Conservation (phyloP, 148 eudicot species). For the Pouteria glomerata region DNA sequence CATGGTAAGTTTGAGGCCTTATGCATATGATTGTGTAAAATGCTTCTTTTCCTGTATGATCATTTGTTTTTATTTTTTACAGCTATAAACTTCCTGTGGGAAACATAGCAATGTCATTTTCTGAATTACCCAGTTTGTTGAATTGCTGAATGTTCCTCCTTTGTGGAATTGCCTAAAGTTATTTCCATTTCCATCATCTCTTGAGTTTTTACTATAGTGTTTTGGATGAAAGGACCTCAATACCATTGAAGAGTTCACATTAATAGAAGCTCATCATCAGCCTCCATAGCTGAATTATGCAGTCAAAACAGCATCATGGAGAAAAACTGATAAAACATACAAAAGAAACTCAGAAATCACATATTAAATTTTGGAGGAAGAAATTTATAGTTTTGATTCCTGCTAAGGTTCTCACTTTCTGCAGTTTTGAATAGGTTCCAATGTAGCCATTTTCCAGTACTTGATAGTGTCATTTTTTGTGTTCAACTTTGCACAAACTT, state of each 20-base stretch:
- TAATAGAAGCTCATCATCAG: not conserved
- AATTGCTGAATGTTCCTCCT: not conserved
- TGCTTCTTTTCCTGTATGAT: not conserved
- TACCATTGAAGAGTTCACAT: not conserved
- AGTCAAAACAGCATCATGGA: not conserved
- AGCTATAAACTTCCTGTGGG: not conserved
- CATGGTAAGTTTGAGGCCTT: conserved; percentile 3
- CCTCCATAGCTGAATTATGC: not conserved
- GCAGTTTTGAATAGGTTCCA: not conserved
- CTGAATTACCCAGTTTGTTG: not conserved
- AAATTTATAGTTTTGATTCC: no score
- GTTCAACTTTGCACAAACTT: not conserved
- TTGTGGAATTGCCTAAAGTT: not conserved
- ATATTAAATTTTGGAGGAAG: no score
- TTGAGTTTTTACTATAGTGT: not conserved
- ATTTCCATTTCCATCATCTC: not conserved
- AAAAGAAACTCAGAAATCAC: not conserved
- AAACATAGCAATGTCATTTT: not conserved
- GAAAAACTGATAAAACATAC: not conserved
- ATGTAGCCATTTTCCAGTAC: no score
- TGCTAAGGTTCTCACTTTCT: not conserved
- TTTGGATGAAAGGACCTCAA: not conserved
- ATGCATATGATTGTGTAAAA: no score
- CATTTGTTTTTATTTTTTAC: not conserved
- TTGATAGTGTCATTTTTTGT: not conserved